Evolutionary conservation across 2,329 filamentous ascomycete species (phyloP).

Genomic region (Xylariaceae sp.): DNA sequence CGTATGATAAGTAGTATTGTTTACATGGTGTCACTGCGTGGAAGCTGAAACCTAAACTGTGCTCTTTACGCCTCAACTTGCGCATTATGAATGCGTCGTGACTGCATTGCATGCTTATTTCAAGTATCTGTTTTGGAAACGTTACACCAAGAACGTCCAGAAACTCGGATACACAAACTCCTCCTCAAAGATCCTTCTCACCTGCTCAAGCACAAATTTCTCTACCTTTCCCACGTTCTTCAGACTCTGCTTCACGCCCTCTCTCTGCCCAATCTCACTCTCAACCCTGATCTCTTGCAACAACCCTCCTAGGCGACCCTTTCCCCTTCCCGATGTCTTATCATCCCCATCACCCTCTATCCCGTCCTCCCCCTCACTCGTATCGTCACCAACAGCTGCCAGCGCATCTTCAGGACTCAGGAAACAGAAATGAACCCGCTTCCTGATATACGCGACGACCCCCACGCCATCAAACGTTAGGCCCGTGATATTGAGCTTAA

Average conservation of each 20-base stretch:
- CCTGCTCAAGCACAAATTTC: slow-evolving; percentile 93
- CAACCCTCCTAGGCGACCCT: slow-evolving; percentile 57
- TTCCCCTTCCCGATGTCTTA: slow-evolving; percentile 29
- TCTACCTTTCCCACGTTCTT: slow-evolving; percentile 99
- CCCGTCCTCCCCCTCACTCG: slow-evolving; percentile 27
- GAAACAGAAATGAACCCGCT: slow-evolving; percentile 89
- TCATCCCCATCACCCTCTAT: slow-evolving; percentile 17
- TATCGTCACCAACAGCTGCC: slow-evolving; percentile 58
- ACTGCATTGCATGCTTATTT: too few species aligned
- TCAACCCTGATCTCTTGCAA: slow-evolving; percentile 93
- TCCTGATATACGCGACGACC: slow-evolving; percentile 85
- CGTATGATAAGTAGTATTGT: too few species aligned
- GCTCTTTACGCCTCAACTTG: too few species aligned
- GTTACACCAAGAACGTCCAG: slow-evolving; percentile 88
- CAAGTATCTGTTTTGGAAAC: background rate
- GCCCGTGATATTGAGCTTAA: slow-evolving; percentile 92
- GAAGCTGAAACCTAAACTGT: too few species aligned
- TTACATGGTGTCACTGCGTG: too few species aligned
- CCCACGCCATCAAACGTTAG: slow-evolving; percentile 93
- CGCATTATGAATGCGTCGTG: too few species aligned
- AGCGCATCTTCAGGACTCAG: slow-evolving; percentile 86
- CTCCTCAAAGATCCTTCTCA: slow-evolving; percentile 94
- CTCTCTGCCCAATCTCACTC: slow-evolving; percentile 92
- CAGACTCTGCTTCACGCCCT: slow-evolving; percentile 86
- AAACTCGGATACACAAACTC: slow-evolving; percentile 98